phyloP scores from a whole-genome alignment of 768 basidiomycete species.

The Russula sp. region DNA sequence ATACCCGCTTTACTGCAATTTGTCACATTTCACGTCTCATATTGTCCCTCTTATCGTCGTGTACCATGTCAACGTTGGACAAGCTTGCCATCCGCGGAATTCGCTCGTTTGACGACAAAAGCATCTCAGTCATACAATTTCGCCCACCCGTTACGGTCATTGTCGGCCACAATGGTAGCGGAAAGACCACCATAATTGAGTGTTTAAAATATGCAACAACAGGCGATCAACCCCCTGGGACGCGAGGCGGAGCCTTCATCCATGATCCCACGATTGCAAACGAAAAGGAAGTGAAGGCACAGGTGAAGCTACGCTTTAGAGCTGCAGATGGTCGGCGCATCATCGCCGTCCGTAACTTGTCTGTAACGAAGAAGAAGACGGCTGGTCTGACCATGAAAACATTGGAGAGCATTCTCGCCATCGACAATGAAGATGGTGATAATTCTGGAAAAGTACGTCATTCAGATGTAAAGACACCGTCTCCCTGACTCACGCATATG shows the following conservation, averaged over 20 bases:
- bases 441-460: slow-evolving; percentile 72
- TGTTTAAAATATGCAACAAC: slow-evolving; percentile 99
- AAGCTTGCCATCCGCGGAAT: slow-evolving; percentile 94
- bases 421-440: slow-evolving; percentile 62
- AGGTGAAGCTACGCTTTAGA: slow-evolving; percentile 91
- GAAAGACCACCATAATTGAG: slow-evolving; percentile 99
- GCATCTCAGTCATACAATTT: slow-evolving; percentile 91
- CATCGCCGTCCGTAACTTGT: slow-evolving; percentile 86
- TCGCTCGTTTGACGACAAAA: slow-evolving; percentile 95
- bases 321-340: slow-evolving; percentile 88
- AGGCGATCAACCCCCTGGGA: slow-evolving; percentile 95
- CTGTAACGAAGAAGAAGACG: slow-evolving; percentile 91
- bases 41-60: neutral
- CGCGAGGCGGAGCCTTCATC: slow-evolving; percentile 96
- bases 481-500: neutral
- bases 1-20: neutral
- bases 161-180: slow-evolving; percentile 96
- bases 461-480: neutral
- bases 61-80: slow-evolving; percentile 73
- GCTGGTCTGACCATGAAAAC: slow-evolving; percentile 93
- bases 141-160: slow-evolving; percentile 98
- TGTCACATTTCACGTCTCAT: too few relatives aligned
- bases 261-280: slow-evolving; percentile 99
- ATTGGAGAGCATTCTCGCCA: slow-evolving; percentile 81
- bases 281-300: slow-evolving; percentile 98